Percentiles rank a stretch among this genome's conserved stretches.
These are phyloP conservation scores for Lupinus albus DNA, from an alignment of 306 rosid genomes.

Conservation along the genomic window DNA sequence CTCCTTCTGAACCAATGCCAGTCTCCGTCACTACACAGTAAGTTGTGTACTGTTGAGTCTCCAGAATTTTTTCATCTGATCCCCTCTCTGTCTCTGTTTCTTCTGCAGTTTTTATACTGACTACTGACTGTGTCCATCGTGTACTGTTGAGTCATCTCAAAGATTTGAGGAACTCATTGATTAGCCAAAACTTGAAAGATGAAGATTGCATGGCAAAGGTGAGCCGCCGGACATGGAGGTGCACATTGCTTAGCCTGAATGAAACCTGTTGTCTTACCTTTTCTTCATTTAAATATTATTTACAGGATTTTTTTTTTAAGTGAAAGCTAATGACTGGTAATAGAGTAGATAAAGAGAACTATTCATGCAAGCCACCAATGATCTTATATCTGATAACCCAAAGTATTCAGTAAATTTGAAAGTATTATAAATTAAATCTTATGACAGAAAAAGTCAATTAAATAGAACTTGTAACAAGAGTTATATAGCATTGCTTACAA, in stretches of 20 bases:
- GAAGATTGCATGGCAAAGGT: not conserved
- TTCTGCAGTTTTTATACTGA: not conserved
- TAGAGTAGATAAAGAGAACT: slow-evolving; percentile 27
- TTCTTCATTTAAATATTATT: not conserved
- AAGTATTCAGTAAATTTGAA: slow-evolving; percentile 19
- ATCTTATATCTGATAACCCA: slow-evolving; percentile 8
- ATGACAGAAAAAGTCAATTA: not conserved
- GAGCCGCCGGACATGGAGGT: not conserved
- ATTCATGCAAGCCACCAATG: not conserved
- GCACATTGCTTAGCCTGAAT: not conserved
- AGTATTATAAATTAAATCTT: slow-evolving; percentile 24
- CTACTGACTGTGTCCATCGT: not conserved
- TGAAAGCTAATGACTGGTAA: slow-evolving; percentile 17
- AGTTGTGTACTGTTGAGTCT: too few relatives aligned
- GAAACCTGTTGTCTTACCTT: not conserved
- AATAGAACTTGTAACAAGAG: slow-evolving; percentile 4
- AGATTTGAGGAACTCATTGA: not conserved
- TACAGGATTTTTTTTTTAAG: slow-evolving; percentile 11
- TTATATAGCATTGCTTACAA: slow-evolving; percentile 20
- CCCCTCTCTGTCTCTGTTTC: not conserved
- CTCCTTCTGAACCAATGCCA: slow-evolving; percentile 20
- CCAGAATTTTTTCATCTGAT: not conserved
- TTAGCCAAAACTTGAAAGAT: not conserved
- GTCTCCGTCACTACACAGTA: not conserved
- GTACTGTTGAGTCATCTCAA: slow-evolving; percentile 10